Base-by-base conservation (phyloP, 192 early-diverging fungal genomes). In the Linnemannia hyalina region DNA sequence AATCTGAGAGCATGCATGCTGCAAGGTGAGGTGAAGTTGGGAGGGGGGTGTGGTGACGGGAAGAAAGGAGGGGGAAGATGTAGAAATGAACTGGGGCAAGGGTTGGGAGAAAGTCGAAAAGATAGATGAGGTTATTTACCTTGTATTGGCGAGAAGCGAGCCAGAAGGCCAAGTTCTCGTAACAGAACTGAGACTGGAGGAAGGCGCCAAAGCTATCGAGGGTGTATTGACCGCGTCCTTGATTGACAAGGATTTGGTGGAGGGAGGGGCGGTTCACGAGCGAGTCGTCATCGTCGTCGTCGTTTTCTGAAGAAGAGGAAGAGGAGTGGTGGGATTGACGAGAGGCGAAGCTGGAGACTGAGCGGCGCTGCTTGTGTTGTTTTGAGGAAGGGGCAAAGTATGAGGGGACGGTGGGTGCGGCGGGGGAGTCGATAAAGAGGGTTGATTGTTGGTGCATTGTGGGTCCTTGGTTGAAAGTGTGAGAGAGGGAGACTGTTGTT, bases 111-210 rank as follows among this genome's bases (percentile, higher is more conserved):
- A 52, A 57, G 29, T 65, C 11, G 60, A 65, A 65, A 26, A 15
- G 26, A 32, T 65, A 11, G 60, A 65, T 36, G 49, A 0, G 22
- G 49, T 20, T 18, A 2, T 46, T 76, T 86, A 86, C 84, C 84
- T 81, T 80, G 54, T 86, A 86, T 49, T 86, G 84, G 26, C 80
- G 75, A 54, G 84, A 86, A 18, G 84, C 84, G 60, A 86, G 84
- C 84, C 84, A 86, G 76, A 86, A 86, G 65, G 78, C 84, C n/a
- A 86, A 71, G 84, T 86, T 86, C 77, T 86, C 84, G 41, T 86
- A 86, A 46, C 84, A 86, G 76, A 86, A 86, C 54, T 86, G 84
- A 38, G 84, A 80, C 44, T 86, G 84, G 41, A 86, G 80, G 35
- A 86, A 86, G 1, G 84, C 73, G 8, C 54, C 84, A 86, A 86